These are phyloP conservation scores for Pichia ethanolica DNA, from an alignment of 805 yeast species.

Conservation along the genomic window DNA sequence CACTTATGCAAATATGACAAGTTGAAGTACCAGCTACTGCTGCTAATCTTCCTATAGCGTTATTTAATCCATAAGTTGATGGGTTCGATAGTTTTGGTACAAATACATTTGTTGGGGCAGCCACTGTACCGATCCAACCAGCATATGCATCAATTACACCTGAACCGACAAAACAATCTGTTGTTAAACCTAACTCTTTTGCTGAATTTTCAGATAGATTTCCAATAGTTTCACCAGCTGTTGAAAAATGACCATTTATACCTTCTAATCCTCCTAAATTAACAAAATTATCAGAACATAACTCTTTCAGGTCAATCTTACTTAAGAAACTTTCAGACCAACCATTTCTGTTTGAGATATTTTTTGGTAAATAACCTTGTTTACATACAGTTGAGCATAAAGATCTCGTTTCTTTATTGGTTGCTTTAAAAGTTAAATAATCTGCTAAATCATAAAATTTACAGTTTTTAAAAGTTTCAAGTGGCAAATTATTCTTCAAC, in stretches of 20 bases:
- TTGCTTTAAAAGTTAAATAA: constrained; percentile 84
- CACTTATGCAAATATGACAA: constrained; percentile 85
- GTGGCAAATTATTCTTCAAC: constrained; percentile 81
- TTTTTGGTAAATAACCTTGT: constrained; percentile 89
- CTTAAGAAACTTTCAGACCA: constrained; percentile 81
- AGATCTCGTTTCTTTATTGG: constrained; percentile 80
- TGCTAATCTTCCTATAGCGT: constrained; percentile 79
- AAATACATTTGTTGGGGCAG: constrained; percentile 65
- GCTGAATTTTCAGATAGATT: constrained; percentile 61
- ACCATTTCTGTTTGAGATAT: constrained; percentile 86
- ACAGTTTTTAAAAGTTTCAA: constrained; percentile 43
- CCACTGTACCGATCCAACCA: constrained; percentile 98
- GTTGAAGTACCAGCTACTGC: constrained; percentile 99
- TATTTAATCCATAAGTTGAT: constrained; percentile 40
- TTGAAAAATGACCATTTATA: constrained; percentile 60
- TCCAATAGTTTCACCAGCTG: constrained; percentile 90
- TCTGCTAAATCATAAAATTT: constrained; percentile 93
- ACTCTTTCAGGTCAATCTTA: constrained; percentile 64
- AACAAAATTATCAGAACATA: constrained; percentile 66
- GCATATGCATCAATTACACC: constrained; percentile 98
- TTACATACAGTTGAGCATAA: constrained; percentile 90
- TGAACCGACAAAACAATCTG: constrained; percentile 78
- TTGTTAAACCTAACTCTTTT: constrained; percentile 72
- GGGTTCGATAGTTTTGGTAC: constrained; percentile 46
- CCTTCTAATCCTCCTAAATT: constrained; percentile 80